These are phyloP conservation scores for Rhizopogon parksii DNA, from an alignment of 1,284 basidiomycete species.

Conservation along the genomic window DNA sequence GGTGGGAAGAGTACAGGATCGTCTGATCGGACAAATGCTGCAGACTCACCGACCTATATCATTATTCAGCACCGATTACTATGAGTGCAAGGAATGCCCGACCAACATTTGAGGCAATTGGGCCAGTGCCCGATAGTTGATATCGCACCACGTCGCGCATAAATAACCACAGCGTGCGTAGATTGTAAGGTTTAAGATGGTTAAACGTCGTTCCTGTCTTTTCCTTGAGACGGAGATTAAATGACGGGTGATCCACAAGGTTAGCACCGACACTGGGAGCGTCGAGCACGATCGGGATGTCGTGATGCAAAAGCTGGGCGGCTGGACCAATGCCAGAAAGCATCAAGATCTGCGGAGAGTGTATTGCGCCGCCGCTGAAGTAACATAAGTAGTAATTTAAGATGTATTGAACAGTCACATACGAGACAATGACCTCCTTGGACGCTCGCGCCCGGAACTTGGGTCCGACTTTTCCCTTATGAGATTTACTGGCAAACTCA, in stretches of 20 bases:
- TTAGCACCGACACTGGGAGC: constrained; percentile 55
- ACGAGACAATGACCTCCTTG: constrained; percentile 60
- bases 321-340: constrained; percentile 63
- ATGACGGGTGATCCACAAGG: constrained; percentile 50
- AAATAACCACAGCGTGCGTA: constrained; percentile 31
- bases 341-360: constrained; percentile 65
- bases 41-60: constrained; percentile 48
- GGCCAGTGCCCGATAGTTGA: constrained; percentile 36
- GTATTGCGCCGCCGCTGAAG: constrained; percentile 53
- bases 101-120: constrained; percentile 49
- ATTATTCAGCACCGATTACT: not conserved
- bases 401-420: constrained; percentile 17
- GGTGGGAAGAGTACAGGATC: constrained; percentile 47
- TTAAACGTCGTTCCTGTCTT: constrained; percentile 37
- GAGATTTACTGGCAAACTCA: constrained; percentile 41
- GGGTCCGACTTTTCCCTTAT: constrained; percentile 19
- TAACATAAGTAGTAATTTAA: not conserved
- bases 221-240: constrained; percentile 46
- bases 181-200: constrained; percentile 32
- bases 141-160: constrained; percentile 37
- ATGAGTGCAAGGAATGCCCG: not conserved
- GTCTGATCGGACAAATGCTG: constrained; percentile 50
- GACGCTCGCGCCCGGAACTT: constrained; percentile 39
- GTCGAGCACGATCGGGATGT: constrained; percentile 47
- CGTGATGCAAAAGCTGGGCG: constrained; percentile 40